Evolutionary conservation across 2,329 filamentous ascomycete genomes (phyloP), one percentile per base, ranked within the genome.

Genomic region (Aspergillus sp.): DNA sequence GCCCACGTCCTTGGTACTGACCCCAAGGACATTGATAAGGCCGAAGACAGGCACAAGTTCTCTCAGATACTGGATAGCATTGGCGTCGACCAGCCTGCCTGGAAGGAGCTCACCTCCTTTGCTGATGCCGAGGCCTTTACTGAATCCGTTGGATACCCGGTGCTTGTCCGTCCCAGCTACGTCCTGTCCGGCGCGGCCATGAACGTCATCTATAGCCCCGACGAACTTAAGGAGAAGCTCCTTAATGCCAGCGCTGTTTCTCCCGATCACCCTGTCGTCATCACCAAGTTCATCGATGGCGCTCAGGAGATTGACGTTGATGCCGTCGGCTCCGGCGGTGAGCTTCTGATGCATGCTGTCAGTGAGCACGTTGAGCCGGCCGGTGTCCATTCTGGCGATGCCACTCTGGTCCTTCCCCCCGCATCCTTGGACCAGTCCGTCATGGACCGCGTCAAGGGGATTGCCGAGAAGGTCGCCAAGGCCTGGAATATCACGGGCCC

Each of bases 41-140:
- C 91, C 29, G 91, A 98, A 65, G 88, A 98, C 60, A 79, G 91
- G 56, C 88, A 96, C 63, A 96, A 98, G 64, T 98, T 98, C 71
- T 95, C 89, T 14, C 82, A 88, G 52, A 96, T 96, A 43, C 74
- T 98, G 28, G 91, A 98, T 61, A 93, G 84, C 60, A 95, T 96
- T 49, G 89, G 88, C 38, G 79, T 98, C 35, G 89, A 96, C 58
- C 91, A 98, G 66, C 91, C 91, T 22, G 86, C 86, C 7, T 98
- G 91, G 91, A 94, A 93, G 64, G 91, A 98, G 61, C 77, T 96
- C 24, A 93, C 83, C 17, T 95, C 85, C 11, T 84, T 89, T 40
- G 68, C 80, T 41, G 91, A 84, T 13, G 91, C 88, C n/a, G 81
- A 88, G 66, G 68, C 74, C 41, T 98, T 96, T 50, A 88, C 86